A percentile compares a stretch with the other conserved stretches of the same genome.
Conservation (phyloP, 768 basidiomycete species). For the Exsudoporus frostii region DNA sequence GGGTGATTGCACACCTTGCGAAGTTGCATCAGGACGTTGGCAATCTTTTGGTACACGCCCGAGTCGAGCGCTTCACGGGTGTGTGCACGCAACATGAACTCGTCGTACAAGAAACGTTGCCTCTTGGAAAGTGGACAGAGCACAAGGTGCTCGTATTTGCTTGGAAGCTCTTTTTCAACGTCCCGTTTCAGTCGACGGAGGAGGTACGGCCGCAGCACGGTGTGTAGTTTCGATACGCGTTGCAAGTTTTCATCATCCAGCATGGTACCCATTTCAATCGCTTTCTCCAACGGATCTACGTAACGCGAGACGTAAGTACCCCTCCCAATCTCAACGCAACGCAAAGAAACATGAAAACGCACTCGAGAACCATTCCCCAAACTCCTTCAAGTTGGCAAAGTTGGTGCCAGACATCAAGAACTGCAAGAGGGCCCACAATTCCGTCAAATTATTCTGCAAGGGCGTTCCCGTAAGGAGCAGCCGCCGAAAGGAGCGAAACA, state of each 20-base stretch:
- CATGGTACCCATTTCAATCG: conserved; percentile 78
- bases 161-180: conserved; percentile 93
- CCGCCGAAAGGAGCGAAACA: conserved; percentile 83
- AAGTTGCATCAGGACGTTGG: conserved; percentile 96
- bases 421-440: conserved; percentile 92
- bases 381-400: conserved; percentile 91
- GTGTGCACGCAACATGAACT: conserved; percentile 88
- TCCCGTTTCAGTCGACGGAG: conserved; percentile 96
- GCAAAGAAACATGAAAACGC: conserved; percentile 29
- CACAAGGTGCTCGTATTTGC: conserved; percentile 88
- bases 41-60: conserved; percentile 84
- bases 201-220: conserved; percentile 92
- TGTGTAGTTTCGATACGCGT: conserved; percentile 85
- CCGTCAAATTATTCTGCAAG: conserved; percentile 92
- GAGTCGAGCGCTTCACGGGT: conserved; percentile 80
- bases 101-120: conserved; percentile 93
- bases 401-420: conserved; percentile 88
- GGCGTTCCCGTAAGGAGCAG: conserved; percentile 94
- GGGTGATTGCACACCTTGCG: conserved; percentile 97
- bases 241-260: conserved; percentile 82
- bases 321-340: background rate
- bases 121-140: conserved; percentile 87
- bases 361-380: conserved; percentile 97
- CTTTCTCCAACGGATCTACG: conserved; percentile 90
- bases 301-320: background rate